phyloP scores from a whole-genome alignment of 2,329 filamentous ascomycete species.

The Neofusicoccum cordaticola region DNA sequence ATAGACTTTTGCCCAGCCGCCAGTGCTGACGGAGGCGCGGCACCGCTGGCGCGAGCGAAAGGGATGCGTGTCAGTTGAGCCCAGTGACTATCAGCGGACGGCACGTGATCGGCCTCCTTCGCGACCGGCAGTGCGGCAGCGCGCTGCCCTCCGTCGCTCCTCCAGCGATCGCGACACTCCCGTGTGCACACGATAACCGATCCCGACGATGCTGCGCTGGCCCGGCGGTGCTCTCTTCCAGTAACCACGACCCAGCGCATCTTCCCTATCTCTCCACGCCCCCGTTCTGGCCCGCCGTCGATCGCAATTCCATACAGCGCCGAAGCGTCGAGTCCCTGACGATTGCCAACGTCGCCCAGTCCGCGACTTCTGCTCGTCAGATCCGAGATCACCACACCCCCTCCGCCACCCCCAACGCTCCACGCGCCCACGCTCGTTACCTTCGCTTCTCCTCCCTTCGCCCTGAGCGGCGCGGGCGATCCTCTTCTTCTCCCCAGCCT shows the following conservation, averaged over 20 bases:
- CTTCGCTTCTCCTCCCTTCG: conserved; percentile 15
- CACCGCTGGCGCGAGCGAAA: background rate
- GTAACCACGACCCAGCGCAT: conserved; percentile 1
- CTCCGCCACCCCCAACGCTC: conserved; percentile 3
- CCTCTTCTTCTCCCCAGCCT: conserved; percentile 17
- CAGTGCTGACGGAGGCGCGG: background rate
- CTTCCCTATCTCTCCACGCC: background rate
- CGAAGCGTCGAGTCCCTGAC: background rate
- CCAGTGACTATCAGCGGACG: background rate
- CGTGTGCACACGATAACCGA: background rate
- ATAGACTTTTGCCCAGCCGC: background rate
- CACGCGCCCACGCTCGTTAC: conserved; percentile 17
- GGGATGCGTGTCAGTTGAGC: background rate
- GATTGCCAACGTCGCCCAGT: conserved; percentile 4
- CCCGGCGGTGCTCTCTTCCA: conserved; percentile 2
- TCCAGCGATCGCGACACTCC: conserved; percentile 1
- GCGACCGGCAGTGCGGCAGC: background rate
- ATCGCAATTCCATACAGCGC: background rate
- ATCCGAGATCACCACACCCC: conserved; percentile 10
- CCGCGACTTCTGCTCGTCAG: background rate
- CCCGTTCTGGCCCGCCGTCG: background rate
- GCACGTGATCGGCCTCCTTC: conserved; percentile 11
- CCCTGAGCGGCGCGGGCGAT: conserved; percentile 23
- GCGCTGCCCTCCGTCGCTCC: background rate
- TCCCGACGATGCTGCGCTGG: conserved; percentile 9